A percentile compares a stretch with the other conserved stretches of the same genome.
These are phyloP conservation scores for Ustilago loliicola DNA, from an alignment of 1,284 basidiomycete genomes.

Conservation along the genomic window DNA sequence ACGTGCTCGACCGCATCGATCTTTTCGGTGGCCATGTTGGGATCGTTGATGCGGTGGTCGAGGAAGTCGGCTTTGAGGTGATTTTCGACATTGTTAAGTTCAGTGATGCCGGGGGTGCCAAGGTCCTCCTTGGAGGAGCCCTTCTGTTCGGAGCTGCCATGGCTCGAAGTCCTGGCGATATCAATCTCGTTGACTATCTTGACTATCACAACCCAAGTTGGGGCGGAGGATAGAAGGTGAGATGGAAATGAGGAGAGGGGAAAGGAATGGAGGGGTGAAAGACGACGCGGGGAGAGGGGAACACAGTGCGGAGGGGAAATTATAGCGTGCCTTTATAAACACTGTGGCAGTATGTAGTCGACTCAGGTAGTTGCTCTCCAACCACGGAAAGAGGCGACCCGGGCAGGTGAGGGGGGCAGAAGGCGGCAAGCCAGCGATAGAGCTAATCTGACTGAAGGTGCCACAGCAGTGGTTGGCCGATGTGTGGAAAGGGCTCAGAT, in stretches of 20 bases:
- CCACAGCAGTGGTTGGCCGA: neutral
- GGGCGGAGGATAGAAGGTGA: slow-evolving; percentile 10
- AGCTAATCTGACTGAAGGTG: neutral
- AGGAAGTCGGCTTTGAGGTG: slow-evolving; percentile 48
- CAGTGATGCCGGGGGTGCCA: slow-evolving; percentile 15
- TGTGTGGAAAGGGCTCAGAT: slow-evolving; percentile 1
- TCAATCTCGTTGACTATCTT: slow-evolving; percentile 48
- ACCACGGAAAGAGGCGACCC: slow-evolving; percentile 3
- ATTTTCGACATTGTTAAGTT: slow-evolving; percentile 50
- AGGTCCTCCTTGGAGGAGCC: slow-evolving; percentile 44
- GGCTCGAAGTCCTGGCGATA: slow-evolving; percentile 28
- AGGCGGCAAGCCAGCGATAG: neutral
- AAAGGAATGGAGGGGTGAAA: neutral
- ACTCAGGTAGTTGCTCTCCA: neutral
- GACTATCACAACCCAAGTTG: slow-evolving; percentile 9
- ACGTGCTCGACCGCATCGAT: slow-evolving; percentile 53
- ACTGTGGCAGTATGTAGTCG: neutral
- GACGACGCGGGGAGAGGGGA: neutral
- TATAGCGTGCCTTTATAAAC: neutral
- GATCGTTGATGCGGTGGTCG: slow-evolving; percentile 57
- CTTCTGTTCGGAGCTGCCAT: slow-evolving; percentile 38
- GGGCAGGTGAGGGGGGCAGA: neutral
- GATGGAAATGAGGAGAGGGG: neutral
- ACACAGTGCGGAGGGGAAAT: neutral
- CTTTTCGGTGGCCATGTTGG: slow-evolving; percentile 53